Conservation (phyloP, 2,329 filamentous ascomycete species). For the Epicoccum sorghinum region DNA sequence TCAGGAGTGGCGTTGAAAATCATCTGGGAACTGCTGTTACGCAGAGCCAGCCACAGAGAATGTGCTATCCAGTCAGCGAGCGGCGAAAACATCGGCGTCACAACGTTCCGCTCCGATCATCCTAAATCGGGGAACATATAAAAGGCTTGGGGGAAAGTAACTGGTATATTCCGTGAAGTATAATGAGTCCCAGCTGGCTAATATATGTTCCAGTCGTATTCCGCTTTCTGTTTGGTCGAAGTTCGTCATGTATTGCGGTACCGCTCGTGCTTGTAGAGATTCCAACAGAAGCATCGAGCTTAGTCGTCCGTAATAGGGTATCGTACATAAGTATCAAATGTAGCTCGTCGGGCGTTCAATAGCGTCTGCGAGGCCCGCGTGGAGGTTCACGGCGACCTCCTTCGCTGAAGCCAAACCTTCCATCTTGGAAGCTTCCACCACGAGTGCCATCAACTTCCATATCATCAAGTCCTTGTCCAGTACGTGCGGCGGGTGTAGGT, state of each 20-base stretch:
- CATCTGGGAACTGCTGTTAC: no score
- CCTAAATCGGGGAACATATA: no score
- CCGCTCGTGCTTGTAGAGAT: not conserved
- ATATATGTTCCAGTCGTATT: not conserved
- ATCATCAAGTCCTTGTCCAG: conserved; percentile 38
- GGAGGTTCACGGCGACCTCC: conserved; percentile 34
- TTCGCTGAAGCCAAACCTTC: conserved; percentile 51
- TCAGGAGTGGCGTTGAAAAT: no score
- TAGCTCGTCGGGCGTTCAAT: conserved; percentile 23
- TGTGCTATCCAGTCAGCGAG: no score
- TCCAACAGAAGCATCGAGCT: not conserved
- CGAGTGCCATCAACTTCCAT: conserved; percentile 52
- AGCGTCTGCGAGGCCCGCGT: conserved; percentile 43
- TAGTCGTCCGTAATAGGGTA: conserved; percentile 29
- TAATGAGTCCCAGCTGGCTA: no score
- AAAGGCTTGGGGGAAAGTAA: not conserved
- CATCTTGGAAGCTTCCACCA: conserved; percentile 50
- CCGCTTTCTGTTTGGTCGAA: not conserved
- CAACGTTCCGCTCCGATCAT: no score
- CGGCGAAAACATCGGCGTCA: no score
- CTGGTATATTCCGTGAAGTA: not conserved
- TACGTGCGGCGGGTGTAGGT: conserved; percentile 23
- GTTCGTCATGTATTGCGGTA: not conserved
- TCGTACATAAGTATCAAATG: conserved; percentile 28
- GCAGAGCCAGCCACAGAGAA: no score